Conservation (phyloP, 306 rosid species). For the Carpinus fangiana region DNA sequence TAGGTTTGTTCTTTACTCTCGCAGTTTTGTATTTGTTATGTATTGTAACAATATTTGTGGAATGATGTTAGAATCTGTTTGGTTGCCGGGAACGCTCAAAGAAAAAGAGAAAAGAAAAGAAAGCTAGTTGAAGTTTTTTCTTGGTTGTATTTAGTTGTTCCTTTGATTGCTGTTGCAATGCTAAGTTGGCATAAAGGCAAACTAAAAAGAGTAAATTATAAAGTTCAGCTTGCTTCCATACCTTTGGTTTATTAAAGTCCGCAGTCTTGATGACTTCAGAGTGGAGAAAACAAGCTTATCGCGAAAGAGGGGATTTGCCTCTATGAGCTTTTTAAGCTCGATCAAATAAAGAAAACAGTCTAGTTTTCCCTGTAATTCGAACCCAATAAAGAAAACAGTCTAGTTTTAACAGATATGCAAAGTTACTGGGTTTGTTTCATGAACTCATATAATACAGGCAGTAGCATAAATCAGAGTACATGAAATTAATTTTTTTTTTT, state of each 20-base stretch:
- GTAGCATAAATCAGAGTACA: constrained; percentile 1
- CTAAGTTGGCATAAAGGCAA: constrained; percentile 7
- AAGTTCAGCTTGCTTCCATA: constrained; percentile 22
- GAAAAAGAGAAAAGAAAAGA: too few species aligned
- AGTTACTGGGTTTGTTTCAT: not conserved
- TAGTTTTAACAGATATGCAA: not conserved
- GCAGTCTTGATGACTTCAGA: constrained; percentile 71
- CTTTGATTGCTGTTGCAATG: not conserved
- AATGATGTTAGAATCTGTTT: too few species aligned
- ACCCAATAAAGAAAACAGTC: constrained; percentile 17
- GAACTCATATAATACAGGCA: not conserved
- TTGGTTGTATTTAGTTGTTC: too few species aligned
- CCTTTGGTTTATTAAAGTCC: constrained; percentile 88
- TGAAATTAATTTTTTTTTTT: not conserved
- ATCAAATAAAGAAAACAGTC: constrained; percentile 27
- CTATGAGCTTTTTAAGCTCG: constrained; percentile 78
- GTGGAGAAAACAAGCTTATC: constrained; percentile 76
- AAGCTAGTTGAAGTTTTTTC: too few species aligned
- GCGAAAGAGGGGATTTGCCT: constrained; percentile 81
- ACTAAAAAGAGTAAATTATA: constrained; percentile 12
- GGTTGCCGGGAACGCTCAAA: too few species aligned
- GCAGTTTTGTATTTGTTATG: too few species aligned
- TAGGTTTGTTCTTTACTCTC: too few species aligned
- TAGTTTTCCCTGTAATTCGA: constrained; percentile 61
- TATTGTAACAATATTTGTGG: too few species aligned